phyloP scores from a whole-genome alignment of 331 rosid genomes.

The Acacia pycnantha region DNA sequence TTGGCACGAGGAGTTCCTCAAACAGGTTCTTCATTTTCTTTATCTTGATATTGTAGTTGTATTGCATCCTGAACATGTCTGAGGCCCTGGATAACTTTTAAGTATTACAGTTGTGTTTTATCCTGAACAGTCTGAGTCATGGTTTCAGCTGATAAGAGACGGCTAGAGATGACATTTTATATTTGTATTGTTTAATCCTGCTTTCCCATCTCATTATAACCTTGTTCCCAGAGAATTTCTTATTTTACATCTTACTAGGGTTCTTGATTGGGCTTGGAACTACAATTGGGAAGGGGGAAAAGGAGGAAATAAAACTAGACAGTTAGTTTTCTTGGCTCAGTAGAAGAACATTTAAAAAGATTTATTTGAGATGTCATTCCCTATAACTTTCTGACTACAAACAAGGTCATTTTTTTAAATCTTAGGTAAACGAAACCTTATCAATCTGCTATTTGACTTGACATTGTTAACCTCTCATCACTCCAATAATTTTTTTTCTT shows the following conservation, averaged over 20 bases:
- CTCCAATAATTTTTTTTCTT: background rate
- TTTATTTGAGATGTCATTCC: background rate
- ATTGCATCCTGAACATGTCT: background rate
- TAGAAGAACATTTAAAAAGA: background rate
- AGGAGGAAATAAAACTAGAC: background rate
- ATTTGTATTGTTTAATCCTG: background rate
- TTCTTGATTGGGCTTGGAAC: background rate
- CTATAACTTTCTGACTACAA: background rate
- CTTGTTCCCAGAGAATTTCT: background rate
- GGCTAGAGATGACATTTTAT: background rate
- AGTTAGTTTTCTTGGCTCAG: background rate
- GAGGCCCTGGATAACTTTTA: background rate
- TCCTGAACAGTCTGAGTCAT: background rate
- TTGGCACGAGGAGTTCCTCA: constrained; percentile 99
- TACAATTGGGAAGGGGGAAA: background rate
- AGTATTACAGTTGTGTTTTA: background rate
- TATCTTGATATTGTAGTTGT: background rate
- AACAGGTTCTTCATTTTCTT: constrained; percentile 56
- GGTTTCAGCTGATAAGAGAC: background rate
- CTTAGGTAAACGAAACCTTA: too few species aligned
- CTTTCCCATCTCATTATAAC: constrained; percentile 7
- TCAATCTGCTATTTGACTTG: background rate
- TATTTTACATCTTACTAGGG: background rate
- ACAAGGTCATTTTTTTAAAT: background rate
- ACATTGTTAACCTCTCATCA: background rate